A percentile compares a stretch with the other conserved stretches of the same genome.
phyloP scores from a whole-genome alignment of 1,284 basidiomycete genomes.

The Irpex rosettiformis region DNA sequence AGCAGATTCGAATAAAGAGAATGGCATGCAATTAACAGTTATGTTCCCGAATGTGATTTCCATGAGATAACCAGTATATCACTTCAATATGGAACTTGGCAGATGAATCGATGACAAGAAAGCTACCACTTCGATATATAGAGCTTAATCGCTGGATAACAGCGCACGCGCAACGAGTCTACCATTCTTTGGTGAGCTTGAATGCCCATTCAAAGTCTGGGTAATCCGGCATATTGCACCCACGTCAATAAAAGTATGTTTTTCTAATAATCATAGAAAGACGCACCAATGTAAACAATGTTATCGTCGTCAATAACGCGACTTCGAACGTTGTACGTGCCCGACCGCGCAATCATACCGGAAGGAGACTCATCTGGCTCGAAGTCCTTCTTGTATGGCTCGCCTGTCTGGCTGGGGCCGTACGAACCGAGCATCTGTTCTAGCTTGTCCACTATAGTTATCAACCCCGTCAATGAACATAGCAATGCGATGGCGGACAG shows the following conservation, averaged over 20 bases:
- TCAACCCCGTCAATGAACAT: constrained; percentile 3
- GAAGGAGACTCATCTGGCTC: constrained; percentile 77
- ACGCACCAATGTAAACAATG: constrained; percentile 68
- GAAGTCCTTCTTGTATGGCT: constrained; percentile 68
- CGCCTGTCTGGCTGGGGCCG: constrained; percentile 58
- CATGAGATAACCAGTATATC: constrained; percentile 3
- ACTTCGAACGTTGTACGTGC: constrained; percentile 73
- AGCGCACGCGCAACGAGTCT: constrained; percentile 16
- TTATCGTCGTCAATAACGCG: constrained; percentile 84
- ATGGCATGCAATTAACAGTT: background rate
- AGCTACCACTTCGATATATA: background rate
- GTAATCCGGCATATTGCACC: background rate
- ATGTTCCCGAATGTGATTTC: background rate
- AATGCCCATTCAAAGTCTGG: constrained; percentile 81
- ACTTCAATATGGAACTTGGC: background rate
- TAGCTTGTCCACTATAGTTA: constrained; percentile 71
- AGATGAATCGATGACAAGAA: constrained; percentile 2
- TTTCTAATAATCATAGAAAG: background rate
- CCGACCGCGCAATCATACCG: constrained; percentile 78
- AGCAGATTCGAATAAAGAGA: background rate
- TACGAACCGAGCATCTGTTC: constrained; percentile 92
- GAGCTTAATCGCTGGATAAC: background rate
- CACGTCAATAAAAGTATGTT: constrained; percentile 10
- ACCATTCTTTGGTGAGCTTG: constrained; percentile 84
- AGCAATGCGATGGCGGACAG: background rate